These are phyloP conservation scores for Herpomyces periplanetae DNA, from an alignment of 2,329 filamentous ascomycete species.

Conservation along the genomic window DNA sequence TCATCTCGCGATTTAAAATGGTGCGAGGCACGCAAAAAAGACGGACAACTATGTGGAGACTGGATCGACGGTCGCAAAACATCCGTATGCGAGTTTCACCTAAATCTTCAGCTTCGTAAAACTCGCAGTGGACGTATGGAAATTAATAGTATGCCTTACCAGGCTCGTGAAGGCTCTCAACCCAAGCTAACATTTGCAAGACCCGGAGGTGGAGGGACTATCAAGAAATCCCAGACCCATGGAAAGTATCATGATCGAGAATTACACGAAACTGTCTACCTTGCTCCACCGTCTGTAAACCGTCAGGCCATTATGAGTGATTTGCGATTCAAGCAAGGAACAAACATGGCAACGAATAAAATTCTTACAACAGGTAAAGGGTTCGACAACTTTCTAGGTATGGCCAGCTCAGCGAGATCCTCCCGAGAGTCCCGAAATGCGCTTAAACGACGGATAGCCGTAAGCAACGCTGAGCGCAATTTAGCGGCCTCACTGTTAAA, in stretches of 20 bases:
- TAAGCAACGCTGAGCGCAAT: too few species aligned
- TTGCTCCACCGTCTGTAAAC: slow-evolving; percentile 8
- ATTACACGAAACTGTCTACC: slow-evolving; percentile 13
- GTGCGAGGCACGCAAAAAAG: slow-evolving; percentile 48
- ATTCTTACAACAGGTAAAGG: too few species aligned
- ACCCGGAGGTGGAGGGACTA: slow-evolving; percentile 5
- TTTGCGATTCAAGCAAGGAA: too few species aligned
- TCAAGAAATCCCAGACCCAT: slow-evolving; percentile 6
- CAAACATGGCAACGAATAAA: too few species aligned
- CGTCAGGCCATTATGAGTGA: too few species aligned
- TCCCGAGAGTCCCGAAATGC: too few species aligned
- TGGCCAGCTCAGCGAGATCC: too few species aligned
- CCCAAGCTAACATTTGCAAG: too few species aligned
- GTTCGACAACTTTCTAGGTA: too few species aligned
- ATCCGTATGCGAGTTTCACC: slow-evolving; percentile 67
- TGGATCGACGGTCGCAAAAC: slow-evolving; percentile 74
- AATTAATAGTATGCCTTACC: slow-evolving; percentile 25
- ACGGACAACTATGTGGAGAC: slow-evolving; percentile 33
- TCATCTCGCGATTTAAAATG: slow-evolving; percentile 47
- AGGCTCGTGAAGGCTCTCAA: slow-evolving; percentile 8
- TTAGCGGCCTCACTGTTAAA: too few species aligned
- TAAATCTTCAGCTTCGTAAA: slow-evolving; percentile 39
- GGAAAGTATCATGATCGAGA: slow-evolving; percentile 15
- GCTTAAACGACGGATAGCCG: too few species aligned
- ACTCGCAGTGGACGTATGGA: slow-evolving; percentile 28